Percentiles rank a stretch among this genome's conserved stretches.
phyloP scores from a whole-genome alignment of 306 rosid genomes.

The Argentina anserina region DNA sequence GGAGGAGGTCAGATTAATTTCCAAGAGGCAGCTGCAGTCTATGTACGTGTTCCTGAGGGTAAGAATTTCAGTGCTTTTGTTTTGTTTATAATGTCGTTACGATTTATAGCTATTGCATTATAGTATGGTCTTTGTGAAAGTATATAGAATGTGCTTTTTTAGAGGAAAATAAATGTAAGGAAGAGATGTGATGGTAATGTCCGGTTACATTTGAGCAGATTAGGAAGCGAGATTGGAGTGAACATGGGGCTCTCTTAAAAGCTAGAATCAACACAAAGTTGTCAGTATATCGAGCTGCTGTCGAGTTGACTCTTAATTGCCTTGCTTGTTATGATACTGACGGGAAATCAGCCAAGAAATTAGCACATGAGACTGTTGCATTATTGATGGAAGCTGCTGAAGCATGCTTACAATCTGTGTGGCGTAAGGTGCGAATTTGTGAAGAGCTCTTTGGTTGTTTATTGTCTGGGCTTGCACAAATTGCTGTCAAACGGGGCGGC shows the following conservation, averaged over 20 bases:
- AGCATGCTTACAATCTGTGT: conserved; percentile 87
- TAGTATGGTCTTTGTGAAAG: neutral
- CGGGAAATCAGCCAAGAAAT: conserved; percentile 71
- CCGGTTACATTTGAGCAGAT: conserved; percentile 54
- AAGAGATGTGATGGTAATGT: neutral
- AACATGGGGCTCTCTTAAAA: conserved; percentile 81
- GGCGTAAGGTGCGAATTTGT: conserved; percentile 84
- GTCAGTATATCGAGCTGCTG: conserved; percentile 74
- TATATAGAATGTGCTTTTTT: neutral
- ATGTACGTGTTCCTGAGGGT: conserved; percentile 84
- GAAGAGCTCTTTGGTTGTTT: conserved; percentile 86
- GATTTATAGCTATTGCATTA: neutral
- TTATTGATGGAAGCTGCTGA: conserved; percentile 91
- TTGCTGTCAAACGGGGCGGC: conserved; percentile 83
- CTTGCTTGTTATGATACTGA: conserved; percentile 70
- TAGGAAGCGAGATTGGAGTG: conserved; percentile 93
- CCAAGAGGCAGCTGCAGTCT: conserved; percentile 84
- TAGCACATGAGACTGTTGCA: conserved; percentile 85
- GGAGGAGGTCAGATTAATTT: conserved; percentile 77
- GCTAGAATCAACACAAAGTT: conserved; percentile 79
- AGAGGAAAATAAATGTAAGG: conserved; percentile 2
- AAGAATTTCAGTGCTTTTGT: conserved; percentile 7
- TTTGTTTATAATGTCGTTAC: conserved; percentile 4
- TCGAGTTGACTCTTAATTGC: conserved; percentile 57
- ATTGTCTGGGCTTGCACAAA: conserved; percentile 73